A percentile compares a stretch with the other conserved stretches of the same genome.
These are phyloP conservation scores for Suillus alpinus DNA, from an alignment of 768 basidiomycete genomes.

Conservation along the genomic window DNA sequence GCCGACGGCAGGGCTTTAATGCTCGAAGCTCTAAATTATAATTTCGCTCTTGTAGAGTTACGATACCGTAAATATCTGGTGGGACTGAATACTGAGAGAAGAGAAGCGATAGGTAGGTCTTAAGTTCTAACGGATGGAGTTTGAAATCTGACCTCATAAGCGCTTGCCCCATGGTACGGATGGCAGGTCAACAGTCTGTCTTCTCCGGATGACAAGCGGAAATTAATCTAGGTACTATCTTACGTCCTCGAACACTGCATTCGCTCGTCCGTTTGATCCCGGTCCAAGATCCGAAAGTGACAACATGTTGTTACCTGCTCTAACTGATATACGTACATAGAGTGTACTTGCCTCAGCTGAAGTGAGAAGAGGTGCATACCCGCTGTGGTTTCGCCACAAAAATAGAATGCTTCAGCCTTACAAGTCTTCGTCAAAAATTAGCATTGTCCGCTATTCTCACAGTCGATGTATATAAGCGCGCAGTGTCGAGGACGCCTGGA, in stretches of 20 bases:
- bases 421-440: too few species aligned
- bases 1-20: too few species aligned
- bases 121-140: not conserved
- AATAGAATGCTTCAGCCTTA: too few species aligned
- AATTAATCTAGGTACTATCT: conserved; percentile 41
- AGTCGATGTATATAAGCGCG: too few species aligned
- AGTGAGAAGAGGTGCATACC: not conserved
- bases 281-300: conserved; percentile 49
- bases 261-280: conserved; percentile 49
- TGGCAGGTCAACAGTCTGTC: not conserved
- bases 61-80: too few species aligned
- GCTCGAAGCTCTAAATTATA: too few species aligned
- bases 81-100: not conserved
- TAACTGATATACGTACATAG: conserved; percentile 84
- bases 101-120: not conserved
- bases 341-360: conserved; percentile 32
- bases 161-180: not conserved
- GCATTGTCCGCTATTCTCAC: too few species aligned
- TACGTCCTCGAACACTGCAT: conserved; percentile 77
- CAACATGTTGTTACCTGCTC: conserved; percentile 73
- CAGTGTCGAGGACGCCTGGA: too few species aligned
- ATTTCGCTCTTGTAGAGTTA: too few species aligned
- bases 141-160: not conserved
- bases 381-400: too few species aligned
- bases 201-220: not conserved